A percentile compares a stretch with the other conserved stretches of the same genome.
Conservation (phyloP, 202 grass and related monocot genomes). For the Hordeum pubiflorum region DNA sequence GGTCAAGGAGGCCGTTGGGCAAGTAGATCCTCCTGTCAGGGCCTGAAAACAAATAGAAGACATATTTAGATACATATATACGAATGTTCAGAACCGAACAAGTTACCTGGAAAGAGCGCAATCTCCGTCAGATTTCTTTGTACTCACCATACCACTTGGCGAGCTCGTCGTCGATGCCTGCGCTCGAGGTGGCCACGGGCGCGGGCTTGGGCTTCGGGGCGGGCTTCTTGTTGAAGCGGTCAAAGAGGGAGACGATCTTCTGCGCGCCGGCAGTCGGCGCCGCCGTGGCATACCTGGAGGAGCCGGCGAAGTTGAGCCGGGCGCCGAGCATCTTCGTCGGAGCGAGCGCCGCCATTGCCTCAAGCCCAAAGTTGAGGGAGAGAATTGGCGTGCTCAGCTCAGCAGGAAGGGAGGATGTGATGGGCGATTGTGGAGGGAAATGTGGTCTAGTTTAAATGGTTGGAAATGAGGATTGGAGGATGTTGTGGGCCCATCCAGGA, state of each 20-base stretch:
- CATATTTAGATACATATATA: neutral
- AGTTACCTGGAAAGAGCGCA: neutral
- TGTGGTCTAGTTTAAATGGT: constrained; percentile 55
- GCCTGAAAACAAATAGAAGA: constrained; percentile 26
- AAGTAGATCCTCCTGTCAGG: constrained; percentile 95
- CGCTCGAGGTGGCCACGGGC: neutral
- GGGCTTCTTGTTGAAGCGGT: constrained; percentile 35
- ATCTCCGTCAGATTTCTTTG: neutral
- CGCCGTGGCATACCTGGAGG: constrained; percentile 27
- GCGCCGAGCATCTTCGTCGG: constrained; percentile 67
- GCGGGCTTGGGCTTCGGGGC: constrained; percentile 50
- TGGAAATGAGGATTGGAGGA: constrained; percentile 50
- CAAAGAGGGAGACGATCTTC: constrained; percentile 77
- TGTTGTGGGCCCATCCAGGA: constrained; percentile 63
- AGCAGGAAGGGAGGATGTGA: neutral
- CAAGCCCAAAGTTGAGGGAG: constrained; percentile 14
- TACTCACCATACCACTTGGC: constrained; percentile 95
- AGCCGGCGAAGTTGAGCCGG: constrained; percentile 28
- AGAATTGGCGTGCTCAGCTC: neutral
- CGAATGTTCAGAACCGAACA: neutral
- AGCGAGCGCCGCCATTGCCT: constrained; percentile 52
- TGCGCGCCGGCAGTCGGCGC: constrained; percentile 13
- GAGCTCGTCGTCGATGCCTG: constrained; percentile 61
- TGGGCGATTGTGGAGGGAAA: constrained; percentile 35
- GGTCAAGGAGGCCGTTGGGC: constrained; percentile 88